Percentiles rank a stretch among this genome's conserved stretches.
phyloP scores from a whole-genome alignment of 768 basidiomycete genomes.

The Russula emetica region DNA sequence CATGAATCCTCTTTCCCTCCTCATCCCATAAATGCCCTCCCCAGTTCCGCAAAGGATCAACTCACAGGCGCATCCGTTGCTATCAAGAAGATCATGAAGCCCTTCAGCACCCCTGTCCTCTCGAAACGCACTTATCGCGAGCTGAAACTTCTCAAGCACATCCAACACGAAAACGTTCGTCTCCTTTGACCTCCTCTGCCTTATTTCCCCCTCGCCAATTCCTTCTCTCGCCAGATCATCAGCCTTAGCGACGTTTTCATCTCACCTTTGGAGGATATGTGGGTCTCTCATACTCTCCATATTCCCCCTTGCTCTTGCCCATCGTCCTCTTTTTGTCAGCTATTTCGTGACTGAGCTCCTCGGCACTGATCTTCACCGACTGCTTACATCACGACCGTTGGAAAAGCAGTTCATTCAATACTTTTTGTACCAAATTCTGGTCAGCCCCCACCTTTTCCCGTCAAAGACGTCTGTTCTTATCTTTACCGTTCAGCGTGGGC shows the following conservation, averaged over 20 bases:
- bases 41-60: constrained; percentile 90
- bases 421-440: constrained; percentile 98
- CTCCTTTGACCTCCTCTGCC: background rate
- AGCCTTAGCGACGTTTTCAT: constrained; percentile 99
- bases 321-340: constrained; percentile 40
- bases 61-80: constrained; percentile 90
- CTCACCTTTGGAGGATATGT: constrained; percentile 98
- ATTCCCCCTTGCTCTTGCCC: background rate
- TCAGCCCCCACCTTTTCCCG: constrained; percentile 37
- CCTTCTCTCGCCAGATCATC: constrained; percentile 67
- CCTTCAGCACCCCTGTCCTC: constrained; percentile 97
- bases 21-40: background rate
- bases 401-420: constrained; percentile 99
- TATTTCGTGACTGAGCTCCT: constrained; percentile 99
- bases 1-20: background rate
- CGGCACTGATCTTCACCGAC: constrained; percentile 95
- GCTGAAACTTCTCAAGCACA: constrained; percentile 96
- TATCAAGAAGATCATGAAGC: constrained; percentile 99
- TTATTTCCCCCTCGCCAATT: constrained; percentile 3
- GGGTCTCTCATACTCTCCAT: constrained; percentile 32
- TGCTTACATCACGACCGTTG: constrained; percentile 91
- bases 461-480: constrained; percentile 5
- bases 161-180: constrained; percentile 94
- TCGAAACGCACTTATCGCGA: constrained; percentile 97
- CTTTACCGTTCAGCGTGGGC: constrained; percentile 63